Percentiles rank a stretch among this genome's conserved stretches.
These are phyloP conservation scores for Globisporangium radiosum DNA, from an alignment of 352 stramenopile genomes.

Conservation along the genomic window DNA sequence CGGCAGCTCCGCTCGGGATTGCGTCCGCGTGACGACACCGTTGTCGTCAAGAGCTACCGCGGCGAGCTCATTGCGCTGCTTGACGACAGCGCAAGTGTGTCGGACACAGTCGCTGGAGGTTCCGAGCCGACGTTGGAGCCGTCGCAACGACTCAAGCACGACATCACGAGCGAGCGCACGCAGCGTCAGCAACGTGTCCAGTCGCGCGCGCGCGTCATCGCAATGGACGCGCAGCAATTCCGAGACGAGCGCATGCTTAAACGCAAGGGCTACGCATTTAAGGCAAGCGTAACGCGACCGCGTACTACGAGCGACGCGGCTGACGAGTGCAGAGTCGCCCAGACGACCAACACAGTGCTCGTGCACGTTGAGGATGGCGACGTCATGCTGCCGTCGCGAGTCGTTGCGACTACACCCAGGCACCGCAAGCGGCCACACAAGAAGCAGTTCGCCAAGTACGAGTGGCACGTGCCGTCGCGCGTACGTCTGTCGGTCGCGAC, in stretches of 20 bases:
- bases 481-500: too few relatives aligned
- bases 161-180: too few relatives aligned
- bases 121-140: too few relatives aligned
- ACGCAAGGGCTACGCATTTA: too few relatives aligned
- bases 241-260: neutral
- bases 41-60: conserved; percentile 43
- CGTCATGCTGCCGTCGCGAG: conserved; percentile 25
- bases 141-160: too few relatives aligned
- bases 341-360: conserved; percentile 16
- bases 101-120: neutral
- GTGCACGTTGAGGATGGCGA: conserved; percentile 28
- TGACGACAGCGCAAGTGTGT: neutral
- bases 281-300: neutral
- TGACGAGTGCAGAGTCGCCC: neutral
- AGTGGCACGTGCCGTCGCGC: conserved; percentile 15
- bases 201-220: conserved; percentile 44
- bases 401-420: conserved; percentile 22
- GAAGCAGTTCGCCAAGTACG: conserved; percentile 14
- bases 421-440: conserved; percentile 19
- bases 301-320: neutral
- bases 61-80: conserved; percentile 39
- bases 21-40: conserved; percentile 16
- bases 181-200: conserved; percentile 24
- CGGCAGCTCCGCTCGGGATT: conserved; percentile 31
- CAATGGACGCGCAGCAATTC: conserved; percentile 48